These are phyloP conservation scores for Sedum album DNA, from an alignment of 164 flowering plant genomes.

Conservation along the genomic window DNA sequence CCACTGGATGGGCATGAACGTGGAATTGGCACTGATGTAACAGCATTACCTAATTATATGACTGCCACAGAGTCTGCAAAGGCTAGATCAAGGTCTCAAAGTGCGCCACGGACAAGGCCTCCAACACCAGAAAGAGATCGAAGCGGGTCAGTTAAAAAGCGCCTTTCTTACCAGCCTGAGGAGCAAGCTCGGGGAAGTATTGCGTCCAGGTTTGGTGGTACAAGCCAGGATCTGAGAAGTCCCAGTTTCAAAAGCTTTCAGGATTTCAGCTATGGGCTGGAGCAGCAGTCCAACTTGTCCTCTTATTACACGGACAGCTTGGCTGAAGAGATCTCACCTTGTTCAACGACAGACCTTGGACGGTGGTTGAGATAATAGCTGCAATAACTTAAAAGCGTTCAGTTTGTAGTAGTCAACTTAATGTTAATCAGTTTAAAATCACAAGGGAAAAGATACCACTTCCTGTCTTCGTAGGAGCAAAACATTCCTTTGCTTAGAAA, in stretches of 20 bases:
- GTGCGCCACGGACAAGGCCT: constrained; percentile 37
- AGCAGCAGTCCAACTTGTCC: constrained; percentile 33
- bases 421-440: neutral
- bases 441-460: neutral
- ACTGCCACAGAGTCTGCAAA: constrained; percentile 42
- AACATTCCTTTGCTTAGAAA: neutral
- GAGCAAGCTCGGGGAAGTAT: neutral
- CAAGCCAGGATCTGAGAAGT: constrained; percentile 21
- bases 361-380: constrained; percentile 47
- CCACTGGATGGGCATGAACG: neutral
- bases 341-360: constrained; percentile 45
- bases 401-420: neutral
- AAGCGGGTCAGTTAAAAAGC: constrained; percentile 27
- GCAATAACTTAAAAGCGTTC: neutral
- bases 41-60: constrained; percentile 39
- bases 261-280: constrained; percentile 28
- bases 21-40: neutral
- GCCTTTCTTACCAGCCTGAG: constrained; percentile 27
- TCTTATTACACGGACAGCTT: constrained; percentile 40
- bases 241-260: constrained; percentile 31
- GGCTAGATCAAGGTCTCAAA: constrained; percentile 34
- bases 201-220: constrained; percentile 3
- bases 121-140: constrained; percentile 29
- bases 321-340: constrained; percentile 52
- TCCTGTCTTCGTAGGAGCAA: neutral